Base-by-base conservation (phyloP, 257 asterid genomes). In the Leptodermis oblonga region DNA sequence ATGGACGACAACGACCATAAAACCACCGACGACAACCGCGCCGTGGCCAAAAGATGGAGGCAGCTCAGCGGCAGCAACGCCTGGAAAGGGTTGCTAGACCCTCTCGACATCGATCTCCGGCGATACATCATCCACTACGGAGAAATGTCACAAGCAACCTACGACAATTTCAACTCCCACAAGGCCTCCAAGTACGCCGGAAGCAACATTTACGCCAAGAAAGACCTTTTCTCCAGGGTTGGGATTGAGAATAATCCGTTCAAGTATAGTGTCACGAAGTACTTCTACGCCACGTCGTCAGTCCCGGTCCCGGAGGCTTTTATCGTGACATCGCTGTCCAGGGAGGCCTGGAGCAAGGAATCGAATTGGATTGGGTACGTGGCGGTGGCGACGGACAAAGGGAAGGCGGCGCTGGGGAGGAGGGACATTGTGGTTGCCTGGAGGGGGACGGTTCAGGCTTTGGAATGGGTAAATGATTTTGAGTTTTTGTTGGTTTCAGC, bases 331-430 rank as follows among this genome's bases (percentile, higher is more conserved):
- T 82, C 97, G 0, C 68, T 82, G 77, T 85, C 96, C 1, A 75
- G 93, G 20, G 95, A 88, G 73, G 88, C 90, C 0, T 88, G 97
- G 98, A 83, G 86, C 60, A 87, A 74, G 79, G 96, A 90, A 34
- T 90, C 97, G 0, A 93, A 93, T 58, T 93, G 96, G 95, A 90
- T 93, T 1, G 98, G 98, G 46, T 93, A 67, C 52, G 83, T 87
- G 36, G 97, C 90, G 1, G 98, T 90, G 83, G 92, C 97, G 0
- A 90, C 94, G 0, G 95, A 93, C 39, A 94, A 82, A 58, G 97
- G 94, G 66, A 84, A 82, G 39, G 5, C 10, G 2, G 84, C 68
- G 7, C 43, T 93, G 31, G 98, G 97, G 7, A 74, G 98, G 23
- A 84, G 98, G 73, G 98, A 93, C 30, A 84, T 93, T 54, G 52